phyloP scores from a whole-genome alignment of 257 asterid genomes.

The Nicotiana tabacum region DNA sequence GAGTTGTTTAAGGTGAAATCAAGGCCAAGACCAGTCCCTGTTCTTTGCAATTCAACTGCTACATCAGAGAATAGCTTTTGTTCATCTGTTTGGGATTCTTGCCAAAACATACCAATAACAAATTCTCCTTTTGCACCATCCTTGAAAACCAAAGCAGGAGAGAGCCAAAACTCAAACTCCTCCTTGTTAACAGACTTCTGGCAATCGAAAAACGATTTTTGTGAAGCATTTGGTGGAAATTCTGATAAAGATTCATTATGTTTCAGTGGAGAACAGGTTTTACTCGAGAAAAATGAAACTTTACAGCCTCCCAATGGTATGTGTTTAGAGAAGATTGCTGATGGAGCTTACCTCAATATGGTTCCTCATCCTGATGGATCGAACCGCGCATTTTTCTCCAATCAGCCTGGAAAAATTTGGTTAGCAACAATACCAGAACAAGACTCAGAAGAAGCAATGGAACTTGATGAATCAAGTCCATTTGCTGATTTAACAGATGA shows the following conservation, averaged over 20 bases:
- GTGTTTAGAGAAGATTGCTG: constrained; percentile 74
- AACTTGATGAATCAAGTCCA: constrained; percentile 65
- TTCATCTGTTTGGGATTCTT: constrained; percentile 69
- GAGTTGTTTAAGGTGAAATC: constrained; percentile 45
- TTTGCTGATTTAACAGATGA: constrained; percentile 84
- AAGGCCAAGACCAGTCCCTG: constrained; percentile 50
- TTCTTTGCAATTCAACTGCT: constrained; percentile 61
- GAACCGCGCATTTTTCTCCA: constrained; percentile 71
- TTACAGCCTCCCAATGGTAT: constrained; percentile 53
- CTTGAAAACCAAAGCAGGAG: constrained; percentile 46
- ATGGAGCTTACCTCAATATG: constrained; percentile 75
- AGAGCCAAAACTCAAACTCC: constrained; percentile 36
- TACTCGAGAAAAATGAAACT: constrained; percentile 36
- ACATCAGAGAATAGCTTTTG: constrained; percentile 48
- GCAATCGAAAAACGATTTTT: constrained; percentile 68
- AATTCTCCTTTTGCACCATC: constrained; percentile 88
- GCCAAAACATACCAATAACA: constrained; percentile 43
- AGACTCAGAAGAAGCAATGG: constrained; percentile 60
- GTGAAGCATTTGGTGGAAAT: constrained; percentile 63
- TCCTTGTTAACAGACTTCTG: constrained; percentile 72
- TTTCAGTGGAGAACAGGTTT: constrained; percentile 53
- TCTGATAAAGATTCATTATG: constrained; percentile 40
- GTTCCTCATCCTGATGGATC: constrained; percentile 94
- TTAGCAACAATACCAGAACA: constrained; percentile 79
- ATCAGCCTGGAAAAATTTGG: constrained; percentile 76